Conservation (phyloP, 2,329 filamentous ascomycete genomes). For the Verticillium isaacii region DNA sequence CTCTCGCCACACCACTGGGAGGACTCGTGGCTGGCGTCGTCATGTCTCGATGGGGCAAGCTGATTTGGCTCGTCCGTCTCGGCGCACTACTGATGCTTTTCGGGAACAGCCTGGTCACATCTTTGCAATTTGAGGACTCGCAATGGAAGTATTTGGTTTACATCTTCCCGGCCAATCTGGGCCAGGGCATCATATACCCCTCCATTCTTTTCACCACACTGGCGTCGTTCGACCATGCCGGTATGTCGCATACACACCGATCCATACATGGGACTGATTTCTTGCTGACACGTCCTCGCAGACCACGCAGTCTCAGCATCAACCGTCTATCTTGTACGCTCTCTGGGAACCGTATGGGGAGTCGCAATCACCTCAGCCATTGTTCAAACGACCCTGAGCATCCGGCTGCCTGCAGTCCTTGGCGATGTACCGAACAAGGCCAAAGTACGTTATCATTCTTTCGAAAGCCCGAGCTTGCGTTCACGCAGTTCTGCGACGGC, state of each 20-base stretch:
- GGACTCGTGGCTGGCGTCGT: conserved; percentile 52
- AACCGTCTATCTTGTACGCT: conserved; percentile 59
- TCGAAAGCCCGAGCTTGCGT: background rate
- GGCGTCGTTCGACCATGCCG: conserved; percentile 54
- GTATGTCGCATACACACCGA: conserved; percentile 28
- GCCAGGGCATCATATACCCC: conserved; percentile 56
- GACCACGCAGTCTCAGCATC: conserved; percentile 60
- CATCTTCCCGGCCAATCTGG: conserved; percentile 53
- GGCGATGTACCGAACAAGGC: conserved; percentile 52
- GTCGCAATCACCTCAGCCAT: conserved; percentile 59
- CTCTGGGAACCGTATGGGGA: conserved; percentile 59
- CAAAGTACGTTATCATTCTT: conserved; percentile 37
- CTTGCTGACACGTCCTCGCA: conserved; percentile 17
- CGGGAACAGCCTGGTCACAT: conserved; percentile 48
- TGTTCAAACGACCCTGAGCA: conserved; percentile 55
- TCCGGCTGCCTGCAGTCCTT: conserved; percentile 47
- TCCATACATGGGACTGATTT: background rate
- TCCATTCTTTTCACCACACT: conserved; percentile 56
- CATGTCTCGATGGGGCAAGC: conserved; percentile 51
- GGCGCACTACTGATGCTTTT: conserved; percentile 47
- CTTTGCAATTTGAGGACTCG: conserved; percentile 43
- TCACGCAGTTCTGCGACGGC: too few species aligned
- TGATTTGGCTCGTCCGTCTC: conserved; percentile 45
- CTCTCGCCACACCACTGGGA: conserved; percentile 52
- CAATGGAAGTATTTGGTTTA: conserved; percentile 51